Conservation (phyloP, 2,329 filamentous ascomycete genomes). For the Phialocephala sp. region DNA sequence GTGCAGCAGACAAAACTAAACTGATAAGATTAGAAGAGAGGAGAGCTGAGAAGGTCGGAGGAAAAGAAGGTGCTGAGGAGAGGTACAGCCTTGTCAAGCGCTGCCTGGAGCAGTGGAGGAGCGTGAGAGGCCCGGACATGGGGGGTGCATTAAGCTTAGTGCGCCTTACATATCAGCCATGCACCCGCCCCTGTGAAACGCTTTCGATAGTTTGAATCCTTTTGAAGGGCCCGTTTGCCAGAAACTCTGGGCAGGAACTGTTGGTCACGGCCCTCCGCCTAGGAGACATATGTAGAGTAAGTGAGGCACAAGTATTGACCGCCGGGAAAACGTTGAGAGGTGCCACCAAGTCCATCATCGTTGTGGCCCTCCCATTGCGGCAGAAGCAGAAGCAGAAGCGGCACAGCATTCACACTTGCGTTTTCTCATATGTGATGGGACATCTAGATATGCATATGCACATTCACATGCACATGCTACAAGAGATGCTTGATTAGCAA, state of each 20-base stretch:
- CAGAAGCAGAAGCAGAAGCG: background rate
- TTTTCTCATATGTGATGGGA: background rate
- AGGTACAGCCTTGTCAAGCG: conserved; percentile 24
- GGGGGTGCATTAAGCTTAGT: conserved; percentile 15
- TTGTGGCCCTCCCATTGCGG: background rate
- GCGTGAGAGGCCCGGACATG: background rate
- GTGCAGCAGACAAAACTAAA: background rate
- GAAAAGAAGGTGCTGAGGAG: conserved; percentile 1
- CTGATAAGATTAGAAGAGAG: conserved; percentile 2
- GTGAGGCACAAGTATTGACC: background rate
- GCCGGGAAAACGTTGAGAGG: background rate
- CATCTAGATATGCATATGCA: background rate
- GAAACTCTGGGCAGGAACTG: background rate
- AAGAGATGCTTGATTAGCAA: conserved; percentile 4
- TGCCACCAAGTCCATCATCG: background rate
- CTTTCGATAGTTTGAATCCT: background rate
- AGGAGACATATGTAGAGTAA: background rate
- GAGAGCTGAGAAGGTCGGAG: conserved; percentile 3
- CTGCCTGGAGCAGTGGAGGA: conserved; percentile 18
- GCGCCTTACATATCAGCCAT: conserved; percentile 17
- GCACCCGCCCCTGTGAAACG: conserved; percentile 11
- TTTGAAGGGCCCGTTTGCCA: background rate
- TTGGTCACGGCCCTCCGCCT: background rate
- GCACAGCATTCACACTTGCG: background rate
- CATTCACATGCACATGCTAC: background rate